Evolutionary conservation across 306 rosid species (phyloP), one percentile per base, ranked within the genome.

Genomic region (Cicer chorassanicum): DNA sequence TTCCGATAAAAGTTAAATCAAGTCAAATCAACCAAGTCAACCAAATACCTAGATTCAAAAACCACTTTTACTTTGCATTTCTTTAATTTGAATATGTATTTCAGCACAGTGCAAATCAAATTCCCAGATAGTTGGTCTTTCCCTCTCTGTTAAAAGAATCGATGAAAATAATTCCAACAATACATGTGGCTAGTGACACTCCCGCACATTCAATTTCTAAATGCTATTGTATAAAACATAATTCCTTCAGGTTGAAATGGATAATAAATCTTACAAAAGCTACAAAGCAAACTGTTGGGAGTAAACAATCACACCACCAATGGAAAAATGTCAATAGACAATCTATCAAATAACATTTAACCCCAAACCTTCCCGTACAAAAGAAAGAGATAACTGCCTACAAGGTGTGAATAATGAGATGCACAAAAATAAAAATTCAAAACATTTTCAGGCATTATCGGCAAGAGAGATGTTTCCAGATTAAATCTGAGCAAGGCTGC

Each of bases 41-140:
- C 54, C 3, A 5, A 70, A 50, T 7, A 63, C 59, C 14, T 41
- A 8, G 72, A 70, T 53, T 72, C 41, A 53, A 72, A 68, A 18
- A 16, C 24, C 44, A 65, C 45, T 36, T 36, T 14, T 4, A 16
- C 54, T 72, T 44, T 42, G 48, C 9, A 36, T 11, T 56, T 63
- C 9, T 65, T 6, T 8, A 36, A 14, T 60, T 70, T 63, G 50
- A 8, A 46, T 60, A 63, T 78, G 77, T 12, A 78, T 44, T 15
- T 63, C 46, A 43, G 21, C 65, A 16, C 60, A 49, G 50, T 24
- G 9, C 39, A 80, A 73, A 44, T 57, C 41, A 39, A 73, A 39
- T 56, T 80, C 65, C 48, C 45, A 66, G 39, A 56, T 19, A 73
- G 14, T 12, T 36, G 60, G 66, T 65, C 48, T 72, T 72, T 36